A percentile compares a stretch with the other conserved stretches of the same genome.
Conservation (phyloP, 140 eudicot species). For the Erigeron philadelphicus region DNA sequence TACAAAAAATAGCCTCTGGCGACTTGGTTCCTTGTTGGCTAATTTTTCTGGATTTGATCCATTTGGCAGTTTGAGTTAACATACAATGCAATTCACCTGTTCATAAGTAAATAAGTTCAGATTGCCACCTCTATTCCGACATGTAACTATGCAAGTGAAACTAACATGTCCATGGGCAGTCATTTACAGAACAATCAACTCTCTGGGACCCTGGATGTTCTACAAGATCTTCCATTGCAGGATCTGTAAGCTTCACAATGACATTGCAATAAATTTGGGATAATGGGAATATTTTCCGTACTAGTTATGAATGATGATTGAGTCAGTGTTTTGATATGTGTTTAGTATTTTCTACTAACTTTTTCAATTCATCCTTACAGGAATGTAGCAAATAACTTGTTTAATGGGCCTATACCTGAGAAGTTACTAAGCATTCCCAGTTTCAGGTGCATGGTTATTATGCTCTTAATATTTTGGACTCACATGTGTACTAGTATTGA, state of each 20-base stretch:
- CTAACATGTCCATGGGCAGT: slow-evolving; percentile 46
- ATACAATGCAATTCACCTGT: background rate
- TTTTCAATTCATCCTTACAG: slow-evolving; percentile 35
- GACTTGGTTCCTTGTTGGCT: too few relatives aligned
- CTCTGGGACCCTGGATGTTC: slow-evolving; percentile 77
- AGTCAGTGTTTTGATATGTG: background rate
- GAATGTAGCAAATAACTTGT: slow-evolving; percentile 61
- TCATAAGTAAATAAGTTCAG: slow-evolving; percentile 4
- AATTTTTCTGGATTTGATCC: background rate
- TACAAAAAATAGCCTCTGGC: too few relatives aligned
- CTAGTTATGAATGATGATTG: background rate
- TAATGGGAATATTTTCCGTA: background rate
- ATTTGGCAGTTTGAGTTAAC: slow-evolving; percentile 8
- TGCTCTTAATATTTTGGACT: background rate
- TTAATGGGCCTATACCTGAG: slow-evolving; percentile 76
- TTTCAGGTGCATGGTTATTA: slow-evolving; percentile 41
- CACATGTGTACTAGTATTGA: background rate
- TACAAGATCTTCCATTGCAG: slow-evolving; percentile 68
- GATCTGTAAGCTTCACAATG: slow-evolving; percentile 59
- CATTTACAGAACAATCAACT: slow-evolving; percentile 88
- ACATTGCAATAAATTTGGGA: background rate
- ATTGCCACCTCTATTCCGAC: background rate
- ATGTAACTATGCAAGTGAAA: background rate
- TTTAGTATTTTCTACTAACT: slow-evolving; percentile 15
- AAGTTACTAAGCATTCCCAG: slow-evolving; percentile 55